Percentiles rank a stretch among this genome's conserved stretches.
These are phyloP conservation scores for Diaporthe helianthi DNA, from an alignment of 2,329 filamentous ascomycete species.

Conservation along the genomic window DNA sequence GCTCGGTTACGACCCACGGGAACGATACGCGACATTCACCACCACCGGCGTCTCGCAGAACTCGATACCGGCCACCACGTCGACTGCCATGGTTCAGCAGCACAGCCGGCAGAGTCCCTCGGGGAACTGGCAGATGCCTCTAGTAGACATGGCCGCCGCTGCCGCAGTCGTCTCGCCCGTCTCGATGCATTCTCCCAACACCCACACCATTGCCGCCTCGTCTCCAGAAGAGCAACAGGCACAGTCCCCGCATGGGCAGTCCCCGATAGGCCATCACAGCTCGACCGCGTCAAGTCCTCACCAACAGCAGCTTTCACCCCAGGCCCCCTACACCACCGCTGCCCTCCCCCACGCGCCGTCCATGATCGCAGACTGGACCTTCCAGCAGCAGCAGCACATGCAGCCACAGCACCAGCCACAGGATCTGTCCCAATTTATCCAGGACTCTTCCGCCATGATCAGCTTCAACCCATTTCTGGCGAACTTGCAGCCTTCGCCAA, in stretches of 20 bases:
- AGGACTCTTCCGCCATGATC: slow-evolving; percentile 61
- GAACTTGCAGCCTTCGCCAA: slow-evolving; percentile 60
- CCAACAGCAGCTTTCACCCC: slow-evolving; percentile 60
- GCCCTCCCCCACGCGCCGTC: slow-evolving; percentile 56
- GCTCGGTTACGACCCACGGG: slow-evolving; percentile 63
- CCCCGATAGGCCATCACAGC: slow-evolving; percentile 50
- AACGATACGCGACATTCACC: slow-evolving; percentile 59
- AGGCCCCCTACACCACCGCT: slow-evolving; percentile 51
- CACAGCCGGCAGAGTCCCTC: slow-evolving; percentile 48
- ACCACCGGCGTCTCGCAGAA: slow-evolving; percentile 46
- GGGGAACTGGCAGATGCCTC: slow-evolving; percentile 57
- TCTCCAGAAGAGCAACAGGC: slow-evolving; percentile 60
- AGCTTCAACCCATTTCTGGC: slow-evolving; percentile 60
- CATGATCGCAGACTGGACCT: slow-evolving; percentile 67
- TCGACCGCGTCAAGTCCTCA: slow-evolving; percentile 61
- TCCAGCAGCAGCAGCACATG: slow-evolving; percentile 63
- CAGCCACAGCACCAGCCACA: slow-evolving; percentile 50
- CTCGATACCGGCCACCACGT: slow-evolving; percentile 48
- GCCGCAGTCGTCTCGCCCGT: slow-evolving; percentile 40
- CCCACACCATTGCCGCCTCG: slow-evolving; percentile 54
- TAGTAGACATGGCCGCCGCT: slow-evolving; percentile 56
- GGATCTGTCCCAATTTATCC: slow-evolving; percentile 61
- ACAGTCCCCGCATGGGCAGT: slow-evolving; percentile 49
- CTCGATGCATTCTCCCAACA: slow-evolving; percentile 48
- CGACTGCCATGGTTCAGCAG: slow-evolving; percentile 39